phyloP scores from a whole-genome alignment of 2,329 filamentous ascomycete genomes.

The Monosporascus sp. region DNA sequence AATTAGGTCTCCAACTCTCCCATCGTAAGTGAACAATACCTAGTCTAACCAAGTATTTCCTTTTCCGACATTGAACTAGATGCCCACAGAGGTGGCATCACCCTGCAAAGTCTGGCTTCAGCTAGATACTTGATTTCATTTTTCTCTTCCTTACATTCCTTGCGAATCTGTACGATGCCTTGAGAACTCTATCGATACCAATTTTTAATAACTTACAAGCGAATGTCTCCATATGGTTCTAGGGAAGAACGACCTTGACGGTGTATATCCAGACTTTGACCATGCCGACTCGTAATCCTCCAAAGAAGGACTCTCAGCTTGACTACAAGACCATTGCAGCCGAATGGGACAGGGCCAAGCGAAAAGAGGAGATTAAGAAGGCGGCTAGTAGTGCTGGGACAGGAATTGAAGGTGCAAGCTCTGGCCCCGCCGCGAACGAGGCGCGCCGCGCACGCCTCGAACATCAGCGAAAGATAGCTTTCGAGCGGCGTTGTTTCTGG shows the following conservation, averaged over 20 bases:
- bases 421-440: constrained; percentile 34
- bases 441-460: constrained; percentile 43
- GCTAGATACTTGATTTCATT: background rate
- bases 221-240: constrained; percentile 26
- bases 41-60: no score
- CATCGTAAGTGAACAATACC: no score
- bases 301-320: constrained; percentile 23
- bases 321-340: constrained; percentile 50
- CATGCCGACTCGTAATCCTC: constrained; percentile 24
- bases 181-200: background rate
- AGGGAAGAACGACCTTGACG: constrained; percentile 29
- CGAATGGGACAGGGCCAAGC: constrained; percentile 50
- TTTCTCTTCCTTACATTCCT: background rate
- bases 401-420: constrained; percentile 23
- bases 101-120: background rate
- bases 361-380: constrained; percentile 39
- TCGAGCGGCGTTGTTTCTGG: constrained; percentile 52
- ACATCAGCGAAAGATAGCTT: constrained; percentile 40
- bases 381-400: constrained; percentile 15
- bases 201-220: background rate
- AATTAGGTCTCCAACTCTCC: no score
- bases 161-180: background rate
- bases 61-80: no score
- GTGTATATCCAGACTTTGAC: constrained; percentile 15
- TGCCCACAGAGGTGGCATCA: no score